phyloP scores from a whole-genome alignment of 352 stramenopile genomes.

The Saprolegnia parasitica region DNA sequence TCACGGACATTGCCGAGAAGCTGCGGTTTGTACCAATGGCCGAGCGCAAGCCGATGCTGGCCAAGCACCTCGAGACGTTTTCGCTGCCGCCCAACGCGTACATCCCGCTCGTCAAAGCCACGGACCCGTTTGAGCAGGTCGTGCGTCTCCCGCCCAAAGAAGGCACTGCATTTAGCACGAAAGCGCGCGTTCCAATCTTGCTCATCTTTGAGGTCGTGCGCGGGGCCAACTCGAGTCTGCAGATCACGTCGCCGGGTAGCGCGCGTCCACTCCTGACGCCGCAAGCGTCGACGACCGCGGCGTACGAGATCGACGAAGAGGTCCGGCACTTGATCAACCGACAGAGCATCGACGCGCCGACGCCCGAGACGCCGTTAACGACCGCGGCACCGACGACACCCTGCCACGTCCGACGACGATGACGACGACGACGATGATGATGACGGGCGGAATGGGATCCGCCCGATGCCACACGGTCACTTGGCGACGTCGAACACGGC shows the following conservation, averaged over 20 bases:
- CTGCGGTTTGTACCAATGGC: constrained; percentile 77
- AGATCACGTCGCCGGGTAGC: constrained; percentile 23
- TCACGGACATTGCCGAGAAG: constrained; percentile 80
- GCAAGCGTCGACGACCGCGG: neutral
- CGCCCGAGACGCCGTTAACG: neutral
- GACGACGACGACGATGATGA: constrained; percentile 15
- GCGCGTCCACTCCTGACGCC: neutral
- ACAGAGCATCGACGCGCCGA: constrained; percentile 18
- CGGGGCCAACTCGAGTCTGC: constrained; percentile 35
- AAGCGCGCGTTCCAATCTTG: constrained; percentile 81
- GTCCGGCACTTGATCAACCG: constrained; percentile 27
- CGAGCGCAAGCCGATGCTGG: constrained; percentile 73
- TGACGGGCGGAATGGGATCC: neutral
- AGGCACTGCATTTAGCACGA: constrained; percentile 84
- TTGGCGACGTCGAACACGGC: neutral
- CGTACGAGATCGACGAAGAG: constrained; percentile 26
- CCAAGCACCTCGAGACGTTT: constrained; percentile 77
- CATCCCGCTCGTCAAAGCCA: constrained; percentile 81
- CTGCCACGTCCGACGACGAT: constrained; percentile 23
- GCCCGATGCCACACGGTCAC: neutral
- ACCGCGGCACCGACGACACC: neutral
- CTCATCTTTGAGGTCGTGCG: constrained; percentile 86
- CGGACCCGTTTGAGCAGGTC: constrained; percentile 84
- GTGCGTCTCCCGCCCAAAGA: constrained; percentile 79
- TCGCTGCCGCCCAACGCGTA: constrained; percentile 83